Base-by-base conservation (phyloP, 306 rosid genomes). In the Quercus mongolica region DNA sequence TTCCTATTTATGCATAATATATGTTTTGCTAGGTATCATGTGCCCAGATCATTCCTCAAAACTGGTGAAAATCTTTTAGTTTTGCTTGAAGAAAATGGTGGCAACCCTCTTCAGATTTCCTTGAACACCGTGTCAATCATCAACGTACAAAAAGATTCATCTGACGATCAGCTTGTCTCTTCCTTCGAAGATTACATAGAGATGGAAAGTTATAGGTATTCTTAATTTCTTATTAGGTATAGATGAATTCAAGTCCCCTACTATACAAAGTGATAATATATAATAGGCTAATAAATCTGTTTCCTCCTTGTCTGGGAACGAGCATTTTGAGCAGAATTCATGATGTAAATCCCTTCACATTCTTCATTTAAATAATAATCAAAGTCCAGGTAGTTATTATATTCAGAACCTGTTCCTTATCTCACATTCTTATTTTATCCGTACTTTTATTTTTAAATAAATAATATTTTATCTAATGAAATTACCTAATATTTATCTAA, bases 31-130 rank as follows among this genome's bases (percentile, higher is more conserved):
- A 92, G 97, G 88, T 90, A 92, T 83, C 97, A 92, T 41, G 83
- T 92, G 75, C 97, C 97, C n/a, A 83, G 92, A 62, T 83, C 92
- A 15, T 88, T 92, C 76, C 91, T 90, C 25, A 88, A 81, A 56
- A 81, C 68, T 8, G 69, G 78, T 20, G 85, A 35, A 8, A 92
- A 92, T 55, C 78, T 79, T 64, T 70, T 92, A 77, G 81, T 92
- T 56, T 52, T 92, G 82, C 1, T 88, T n/a, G 97, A 92, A 49
- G 94, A 90, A 92, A 79, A 64, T 65, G 94, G 94, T 70, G 97
- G 94, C 69, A 87, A 90, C 77, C 94, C 92, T 83, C 87, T 87
- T 81, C 83, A 25, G 11, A 77, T 90, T 69, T 82, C 89, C 44
- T 73, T 87, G 82, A 68, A 76, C 82, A 82, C 79, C 63, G 84